Base-by-base conservation (phyloP, 257 asterid species). In the Salvia hispanica region DNA sequence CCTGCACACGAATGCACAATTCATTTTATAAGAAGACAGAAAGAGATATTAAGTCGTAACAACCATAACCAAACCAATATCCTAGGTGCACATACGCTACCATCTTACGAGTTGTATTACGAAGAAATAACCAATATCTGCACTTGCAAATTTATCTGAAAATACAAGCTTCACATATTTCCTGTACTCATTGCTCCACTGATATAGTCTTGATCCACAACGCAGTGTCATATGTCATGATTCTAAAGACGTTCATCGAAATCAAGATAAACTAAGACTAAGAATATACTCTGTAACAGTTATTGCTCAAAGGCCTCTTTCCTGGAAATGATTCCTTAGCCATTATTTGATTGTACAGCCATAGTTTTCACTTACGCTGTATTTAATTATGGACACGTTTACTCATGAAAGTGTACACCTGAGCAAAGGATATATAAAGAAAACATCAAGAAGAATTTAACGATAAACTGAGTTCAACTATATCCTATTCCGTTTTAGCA, bases 1-100 rank as follows among this genome's bases (percentile, higher is more conserved):
- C 94, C 96, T 86, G 85, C 82, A 82, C 40, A 61, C 47, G 34
- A 9, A 64, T 52, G 31, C 11, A 67, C 48, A 61, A 56, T 14
- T 48, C 54, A 56, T 45, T 28, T 7, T 10, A 39, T 72, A 43
- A 55, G 47, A 36, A 51, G 46, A 50, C 43, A 34, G 9, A 52
- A 42, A 34, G 25, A 9, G 4, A 50, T 34, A 54, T 58, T 21
- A 10, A 55, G 3, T 58, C 21, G 54, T 28, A 70, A 7, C 1
- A 44, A 71, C 7, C 48, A 43, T 36, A 65, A 14, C 34, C 48
- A 52, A 13, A 21, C 51, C 40, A 67, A 31, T 21, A 58, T 21
- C 28, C 15, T 47, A 16, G 50, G 45, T 67, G 54, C 33, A 3
- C 3, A 18, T 44, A 25, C 31, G 31, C 2, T 25, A 11, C 25